Evolutionary conservation across 257 asterid genomes (phyloP).

Genomic region (Perilla frutescens): DNA sequence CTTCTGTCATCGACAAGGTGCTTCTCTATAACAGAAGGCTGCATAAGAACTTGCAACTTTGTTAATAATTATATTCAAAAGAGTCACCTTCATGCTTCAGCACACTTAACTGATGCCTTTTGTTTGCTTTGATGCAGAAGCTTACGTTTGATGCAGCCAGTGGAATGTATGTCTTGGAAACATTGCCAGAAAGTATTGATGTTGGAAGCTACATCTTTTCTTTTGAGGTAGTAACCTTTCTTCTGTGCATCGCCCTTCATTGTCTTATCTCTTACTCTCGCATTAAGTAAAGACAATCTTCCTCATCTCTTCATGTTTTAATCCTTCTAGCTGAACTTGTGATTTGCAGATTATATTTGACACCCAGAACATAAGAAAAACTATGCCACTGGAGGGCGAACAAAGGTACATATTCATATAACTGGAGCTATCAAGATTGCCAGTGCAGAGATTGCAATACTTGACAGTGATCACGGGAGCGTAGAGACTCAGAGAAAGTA

Average conservation of each 20-base stretch:
- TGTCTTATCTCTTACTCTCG: conserved; percentile 20
- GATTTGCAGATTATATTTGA: conserved; percentile 67
- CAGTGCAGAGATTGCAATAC: conserved; percentile 72
- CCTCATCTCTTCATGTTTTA: conserved; percentile 26
- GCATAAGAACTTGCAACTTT: conserved; percentile 17
- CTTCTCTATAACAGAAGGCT: conserved; percentile 35
- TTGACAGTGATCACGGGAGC: conserved; percentile 85
- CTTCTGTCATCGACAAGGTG: conserved; percentile 85
- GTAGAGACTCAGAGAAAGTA: conserved; percentile 79
- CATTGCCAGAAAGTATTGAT: conserved; percentile 66
- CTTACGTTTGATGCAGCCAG: conserved; percentile 69
- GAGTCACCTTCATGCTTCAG: background rate
- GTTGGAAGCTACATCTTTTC: conserved; percentile 76
- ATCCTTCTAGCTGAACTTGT: conserved; percentile 23
- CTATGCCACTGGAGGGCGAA: conserved; percentile 89
- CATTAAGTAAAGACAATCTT: conserved; percentile 13
- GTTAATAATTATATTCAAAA: conserved; percentile 13
- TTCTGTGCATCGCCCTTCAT: conserved; percentile 23
- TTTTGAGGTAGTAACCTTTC: conserved; percentile 70
- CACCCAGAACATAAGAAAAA: conserved; percentile 71
- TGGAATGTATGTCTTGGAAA: conserved; percentile 70
- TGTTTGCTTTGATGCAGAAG: conserved; percentile 58
- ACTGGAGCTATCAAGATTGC: conserved; percentile 72
- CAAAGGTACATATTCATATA: conserved; percentile 67
- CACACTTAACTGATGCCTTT: conserved; percentile 27